These are phyloP conservation scores for Nannizziopsis arthrosporioides DNA, from an alignment of 2,329 filamentous ascomycete genomes.

Conservation along the genomic window DNA sequence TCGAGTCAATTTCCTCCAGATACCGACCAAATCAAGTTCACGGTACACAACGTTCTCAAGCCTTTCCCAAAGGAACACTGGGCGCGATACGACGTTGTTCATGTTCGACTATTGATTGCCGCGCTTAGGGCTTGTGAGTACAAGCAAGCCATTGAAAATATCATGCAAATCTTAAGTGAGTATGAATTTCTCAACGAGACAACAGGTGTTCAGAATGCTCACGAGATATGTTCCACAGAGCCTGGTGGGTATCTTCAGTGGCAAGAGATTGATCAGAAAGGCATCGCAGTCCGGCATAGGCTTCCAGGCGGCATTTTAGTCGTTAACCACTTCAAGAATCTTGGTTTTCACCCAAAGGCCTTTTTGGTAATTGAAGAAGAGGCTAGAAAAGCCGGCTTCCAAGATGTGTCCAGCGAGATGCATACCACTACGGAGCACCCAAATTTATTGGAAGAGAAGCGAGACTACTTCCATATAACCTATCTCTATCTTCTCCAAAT, in stretches of 20 bases:
- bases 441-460: too few relatives aligned
- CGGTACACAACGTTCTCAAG: not conserved
- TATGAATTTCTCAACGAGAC: not conserved
- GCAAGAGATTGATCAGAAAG: slow-evolving; percentile 1
- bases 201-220: not conserved
- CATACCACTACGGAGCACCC: too few relatives aligned
- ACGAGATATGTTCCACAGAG: not conserved
- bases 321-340: too few relatives aligned
- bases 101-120: slow-evolving; percentile 1
- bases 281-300: too few relatives aligned
- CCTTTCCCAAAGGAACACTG: not conserved
- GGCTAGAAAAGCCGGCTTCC: too few relatives aligned
- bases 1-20: not conserved
- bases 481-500: too few relatives aligned
- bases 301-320: too few relatives aligned
- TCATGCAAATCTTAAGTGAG: not conserved
- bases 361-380: too few relatives aligned
- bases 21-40: not conserved
- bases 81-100: not conserved
- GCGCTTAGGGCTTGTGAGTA: not conserved
- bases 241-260: not conserved
- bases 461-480: too few relatives aligned
- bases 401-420: too few relatives aligned
- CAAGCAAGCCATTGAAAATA: not conserved
- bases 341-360: too few relatives aligned